These are phyloP conservation scores for Dothistroma pini DNA, from an alignment of 2,329 filamentous ascomycete species.

Conservation along the genomic window DNA sequence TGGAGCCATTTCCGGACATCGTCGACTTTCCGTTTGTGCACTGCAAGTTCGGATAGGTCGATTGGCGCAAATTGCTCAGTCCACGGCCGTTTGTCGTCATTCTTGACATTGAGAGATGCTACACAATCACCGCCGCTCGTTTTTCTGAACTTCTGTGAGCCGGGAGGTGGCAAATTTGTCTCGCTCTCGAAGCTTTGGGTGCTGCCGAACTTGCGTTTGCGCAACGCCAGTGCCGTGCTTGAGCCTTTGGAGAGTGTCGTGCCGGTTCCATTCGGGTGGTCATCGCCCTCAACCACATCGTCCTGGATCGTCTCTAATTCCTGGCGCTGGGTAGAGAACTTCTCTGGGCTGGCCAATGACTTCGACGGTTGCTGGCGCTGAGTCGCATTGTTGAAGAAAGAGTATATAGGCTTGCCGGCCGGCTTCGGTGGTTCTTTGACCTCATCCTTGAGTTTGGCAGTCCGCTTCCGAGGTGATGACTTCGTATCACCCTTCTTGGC, in stretches of 20 bases:
- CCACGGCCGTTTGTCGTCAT: constrained; percentile 71
- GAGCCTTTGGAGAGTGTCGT: constrained; percentile 32
- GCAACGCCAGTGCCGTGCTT: constrained; percentile 32
- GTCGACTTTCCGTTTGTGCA: constrained; percentile 89
- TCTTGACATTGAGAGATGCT: constrained; percentile 27
- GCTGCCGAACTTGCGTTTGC: constrained; percentile 34
- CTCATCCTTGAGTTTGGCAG: constrained; percentile 19
- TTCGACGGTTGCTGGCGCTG: constrained; percentile 38
- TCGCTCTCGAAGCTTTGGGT: constrained; percentile 18
- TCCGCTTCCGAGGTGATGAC: constrained; percentile 22
- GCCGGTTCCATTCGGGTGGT: constrained; percentile 7
- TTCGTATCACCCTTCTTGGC: constrained; percentile 9
- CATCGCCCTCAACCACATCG: constrained; percentile 31
- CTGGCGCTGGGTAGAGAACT: constrained; percentile 30
- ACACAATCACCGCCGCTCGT: constrained; percentile 35
- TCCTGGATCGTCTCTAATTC: constrained; percentile 33
- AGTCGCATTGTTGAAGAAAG: constrained; percentile 48
- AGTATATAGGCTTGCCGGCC: constrained; percentile 43
- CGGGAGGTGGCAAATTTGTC: constrained; percentile 15
- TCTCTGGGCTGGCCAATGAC: constrained; percentile 40
- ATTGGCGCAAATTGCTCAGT: constrained; percentile 75
- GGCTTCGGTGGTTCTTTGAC: constrained; percentile 38
- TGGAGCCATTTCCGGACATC: constrained; percentile 84
- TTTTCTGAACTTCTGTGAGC: constrained; percentile 46
- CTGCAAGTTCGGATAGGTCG: constrained; percentile 77